These are phyloP conservation scores for Yarrowia osloensis DNA, from an alignment of 805 yeast species.

Conservation along the genomic window DNA sequence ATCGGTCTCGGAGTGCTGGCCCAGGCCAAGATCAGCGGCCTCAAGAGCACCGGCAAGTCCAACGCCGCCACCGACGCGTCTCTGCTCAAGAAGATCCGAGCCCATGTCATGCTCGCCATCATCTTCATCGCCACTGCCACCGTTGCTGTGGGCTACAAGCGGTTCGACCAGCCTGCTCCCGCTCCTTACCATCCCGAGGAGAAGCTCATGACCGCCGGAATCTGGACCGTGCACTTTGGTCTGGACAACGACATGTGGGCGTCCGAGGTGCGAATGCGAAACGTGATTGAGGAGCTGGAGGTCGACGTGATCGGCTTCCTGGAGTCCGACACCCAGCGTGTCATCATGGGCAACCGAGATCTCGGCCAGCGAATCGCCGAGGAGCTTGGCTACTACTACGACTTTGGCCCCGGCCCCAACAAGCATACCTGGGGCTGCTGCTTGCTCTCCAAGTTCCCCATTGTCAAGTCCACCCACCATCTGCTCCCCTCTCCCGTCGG, in stretches of 20 bases:
- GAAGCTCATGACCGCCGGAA: conserved; percentile 84
- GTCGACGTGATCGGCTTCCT: conserved; percentile 87
- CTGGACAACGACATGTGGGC: conserved; percentile 99
- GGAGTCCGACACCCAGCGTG: conserved; percentile 91
- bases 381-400: conserved; percentile 91
- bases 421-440: conserved; percentile 99
- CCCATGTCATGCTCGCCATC: conserved; percentile 38
- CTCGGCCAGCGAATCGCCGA: conserved; percentile 88
- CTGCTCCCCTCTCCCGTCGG: conserved; percentile 96
- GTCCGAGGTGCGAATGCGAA: conserved; percentile 84
- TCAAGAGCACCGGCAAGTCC: conserved; percentile 27
- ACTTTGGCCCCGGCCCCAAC: conserved; percentile 97
- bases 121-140: conserved; percentile 50
- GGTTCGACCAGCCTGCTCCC: conserved; percentile 64
- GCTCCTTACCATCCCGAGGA: conserved; percentile 69
- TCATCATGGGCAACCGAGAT: conserved; percentile 94
- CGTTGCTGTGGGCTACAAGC: conserved; percentile 54
- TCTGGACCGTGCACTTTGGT: conserved; percentile 98
- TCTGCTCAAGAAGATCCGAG: conserved; percentile 36
- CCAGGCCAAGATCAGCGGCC: conserved; percentile 31
- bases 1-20: conserved; percentile 56
- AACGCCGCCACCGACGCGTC: conserved; percentile 34
- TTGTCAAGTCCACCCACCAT: conserved; percentile 84
- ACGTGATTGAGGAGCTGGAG: conserved; percentile 80
- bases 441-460: conserved; percentile 90